Base-by-base conservation (phyloP, 495 filamentous ascomycete genomes). In the Aspergillus conjunctus region DNA sequence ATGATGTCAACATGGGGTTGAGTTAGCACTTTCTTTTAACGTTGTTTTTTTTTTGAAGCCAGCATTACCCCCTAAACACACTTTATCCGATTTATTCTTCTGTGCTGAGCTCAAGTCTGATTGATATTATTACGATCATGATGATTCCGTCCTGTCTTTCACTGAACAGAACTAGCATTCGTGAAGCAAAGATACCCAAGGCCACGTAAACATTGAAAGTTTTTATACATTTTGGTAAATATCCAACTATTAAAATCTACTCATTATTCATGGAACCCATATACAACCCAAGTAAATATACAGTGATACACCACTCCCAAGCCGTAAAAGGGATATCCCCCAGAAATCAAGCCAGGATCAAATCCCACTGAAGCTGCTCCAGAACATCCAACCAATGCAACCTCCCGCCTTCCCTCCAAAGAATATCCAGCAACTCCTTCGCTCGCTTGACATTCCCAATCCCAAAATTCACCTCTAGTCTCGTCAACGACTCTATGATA, bases 1-100 rank as follows among this genome's bases (percentile, higher is more conserved):
- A 84, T 66, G 81, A 84, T 53, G 71, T 81, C 8, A 79, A 79
- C 58, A 84, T 84, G 81, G 81, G 75, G 18, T 61, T 84, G 61
- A 82, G 81, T 61, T 84, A 72, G 78, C 56, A 51, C 21, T 44
- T 57, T 49, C 44, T 7, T 43, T 15, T 56, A 52, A 34, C 20
- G 11, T 21, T 10, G 2, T 34, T 33, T 39, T 14, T 37, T 15
- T 14, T 18, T 34, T 51, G 33, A 15, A 32, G 15, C 11, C 22
- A 26, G 17, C 49, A 43, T 45, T 31, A 59, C 51, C 50, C 46
- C 48, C 56, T 4, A 48, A 7, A 3, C 9, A 10, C 39, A 5
- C 18, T 21, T 48, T 17, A 5, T 22, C 18, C n/a, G n/a, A 7
- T 21, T 21, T 21, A 10, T 51, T 12, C 44, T 48, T 48, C 44